These are phyloP conservation scores for Xanthoconium separans DNA, from an alignment of 1,284 basidiomycete genomes.

Conservation along the genomic window DNA sequence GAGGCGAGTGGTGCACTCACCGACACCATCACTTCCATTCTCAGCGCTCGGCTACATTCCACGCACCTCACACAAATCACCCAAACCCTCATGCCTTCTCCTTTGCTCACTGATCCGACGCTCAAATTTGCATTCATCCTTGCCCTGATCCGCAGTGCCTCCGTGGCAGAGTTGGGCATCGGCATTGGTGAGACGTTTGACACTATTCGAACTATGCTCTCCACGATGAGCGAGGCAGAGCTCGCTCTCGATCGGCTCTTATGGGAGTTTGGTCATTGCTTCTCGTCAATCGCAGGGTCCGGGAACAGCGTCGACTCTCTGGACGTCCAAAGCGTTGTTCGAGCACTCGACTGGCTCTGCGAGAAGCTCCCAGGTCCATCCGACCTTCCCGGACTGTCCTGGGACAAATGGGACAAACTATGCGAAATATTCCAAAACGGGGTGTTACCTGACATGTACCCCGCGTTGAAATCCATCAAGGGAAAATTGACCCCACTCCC, in stretches of 20 bases:
- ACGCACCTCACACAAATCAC: constrained; percentile 29
- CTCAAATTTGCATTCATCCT: constrained; percentile 47
- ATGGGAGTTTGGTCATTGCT: constrained; percentile 37
- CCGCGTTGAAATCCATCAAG: constrained; percentile 30
- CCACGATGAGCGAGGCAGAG: constrained; percentile 27
- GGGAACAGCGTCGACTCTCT: constrained; percentile 29
- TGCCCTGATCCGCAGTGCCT: constrained; percentile 37
- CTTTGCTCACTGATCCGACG: constrained; percentile 36
- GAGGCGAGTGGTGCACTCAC: constrained; percentile 17
- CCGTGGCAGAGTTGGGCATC: constrained; percentile 19
- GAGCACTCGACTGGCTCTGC: constrained; percentile 30
- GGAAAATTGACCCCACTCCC: constrained; percentile 30
- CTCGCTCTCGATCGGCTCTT: constrained; percentile 35
- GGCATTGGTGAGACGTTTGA: constrained; percentile 28
- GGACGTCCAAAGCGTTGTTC: constrained; percentile 30
- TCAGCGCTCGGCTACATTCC: constrained; percentile 29
- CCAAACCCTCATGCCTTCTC: constrained; percentile 26
- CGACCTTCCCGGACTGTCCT: constrained; percentile 33
- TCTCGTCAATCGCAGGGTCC: constrained; percentile 32
- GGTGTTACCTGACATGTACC: constrained; percentile 26
- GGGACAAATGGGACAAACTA: constrained; percentile 34
- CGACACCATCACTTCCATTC: constrained; percentile 25
- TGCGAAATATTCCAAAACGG: constrained; percentile 30
- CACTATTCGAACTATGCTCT: constrained; percentile 31
- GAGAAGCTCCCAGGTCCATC: constrained; percentile 33